phyloP scores from a whole-genome alignment of 225 moss, liverwort and hornwort genomes.

The Anthoceros angustus region DNA sequence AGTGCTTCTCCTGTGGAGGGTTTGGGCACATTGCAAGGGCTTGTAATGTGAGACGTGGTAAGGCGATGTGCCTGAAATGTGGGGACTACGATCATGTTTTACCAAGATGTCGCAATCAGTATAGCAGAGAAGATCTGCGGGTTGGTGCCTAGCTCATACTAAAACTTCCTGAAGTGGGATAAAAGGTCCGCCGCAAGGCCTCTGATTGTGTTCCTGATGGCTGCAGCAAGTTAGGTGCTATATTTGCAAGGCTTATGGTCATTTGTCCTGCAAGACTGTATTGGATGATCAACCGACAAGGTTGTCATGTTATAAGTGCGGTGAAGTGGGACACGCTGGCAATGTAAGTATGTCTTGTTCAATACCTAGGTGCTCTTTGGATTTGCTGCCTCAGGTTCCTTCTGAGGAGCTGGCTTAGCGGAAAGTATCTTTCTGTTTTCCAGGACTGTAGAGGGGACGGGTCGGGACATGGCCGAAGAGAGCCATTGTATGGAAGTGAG shows the following conservation, averaged over 20 bases:
- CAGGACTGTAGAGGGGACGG: too few relatives aligned
- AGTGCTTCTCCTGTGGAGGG: constrained; percentile 61
- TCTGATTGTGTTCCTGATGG: constrained; percentile 6
- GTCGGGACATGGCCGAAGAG: too few relatives aligned
- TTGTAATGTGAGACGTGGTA: constrained; percentile 47
- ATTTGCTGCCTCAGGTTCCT: too few relatives aligned
- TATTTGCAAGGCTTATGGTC: constrained; percentile 59
- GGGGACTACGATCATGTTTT: constrained; percentile 60
- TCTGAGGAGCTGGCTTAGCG: too few relatives aligned
- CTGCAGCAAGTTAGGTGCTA: constrained; percentile 78
- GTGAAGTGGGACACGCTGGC: constrained; percentile 77
- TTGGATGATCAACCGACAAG: constrained; percentile 50
- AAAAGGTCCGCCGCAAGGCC: background rate
- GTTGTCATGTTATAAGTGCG: constrained; percentile 74
- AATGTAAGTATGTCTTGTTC: constrained; percentile 18
- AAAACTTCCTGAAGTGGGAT: background rate
- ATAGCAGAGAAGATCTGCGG: constrained; percentile 53
- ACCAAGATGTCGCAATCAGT: constrained; percentile 39
- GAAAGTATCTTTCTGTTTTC: too few relatives aligned
- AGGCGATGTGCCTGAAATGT: constrained; percentile 55
- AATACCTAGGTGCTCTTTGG: too few relatives aligned
- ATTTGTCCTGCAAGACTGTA: constrained; percentile 64
- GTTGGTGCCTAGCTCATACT: constrained; percentile 9
- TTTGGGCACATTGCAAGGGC: constrained; percentile 61
- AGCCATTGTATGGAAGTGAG: too few relatives aligned